A percentile compares a stretch with the other conserved stretches of the same genome.
phyloP scores from a whole-genome alignment of 345 rosid species.

The Ricinus communis region DNA sequence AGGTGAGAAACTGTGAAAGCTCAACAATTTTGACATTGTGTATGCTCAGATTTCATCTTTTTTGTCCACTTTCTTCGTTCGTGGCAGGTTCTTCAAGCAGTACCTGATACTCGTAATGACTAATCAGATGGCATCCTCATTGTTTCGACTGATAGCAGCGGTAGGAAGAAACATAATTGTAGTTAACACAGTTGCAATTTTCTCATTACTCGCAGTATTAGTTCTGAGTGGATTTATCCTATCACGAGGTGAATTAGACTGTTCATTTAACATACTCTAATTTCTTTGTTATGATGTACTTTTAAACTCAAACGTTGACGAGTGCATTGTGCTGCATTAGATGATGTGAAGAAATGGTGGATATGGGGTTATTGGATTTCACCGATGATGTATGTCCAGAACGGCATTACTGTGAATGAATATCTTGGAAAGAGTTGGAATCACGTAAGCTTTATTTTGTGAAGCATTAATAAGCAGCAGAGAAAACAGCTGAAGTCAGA shows the following conservation, averaged over 20 bases:
- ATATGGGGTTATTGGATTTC: constrained; percentile 23
- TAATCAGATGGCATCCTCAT: background rate
- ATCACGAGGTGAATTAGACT: background rate
- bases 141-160: too few species aligned
- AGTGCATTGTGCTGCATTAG: background rate
- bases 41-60: too few species aligned
- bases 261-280: background rate
- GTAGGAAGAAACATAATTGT: background rate
- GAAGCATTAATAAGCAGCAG: too few species aligned
- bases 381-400: constrained; percentile 22
- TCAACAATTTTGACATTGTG: background rate
- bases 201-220: background rate
- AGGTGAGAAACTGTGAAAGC: background rate
- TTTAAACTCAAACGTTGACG: background rate
- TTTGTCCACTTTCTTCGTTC: too few species aligned
- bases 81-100: background rate
- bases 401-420: constrained; percentile 10
- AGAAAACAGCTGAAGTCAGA: too few species aligned
- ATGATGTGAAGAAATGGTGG: constrained; percentile 20
- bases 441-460: constrained; percentile 2
- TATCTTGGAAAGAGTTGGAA: constrained; percentile 15
- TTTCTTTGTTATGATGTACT: background rate
- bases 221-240: background rate
- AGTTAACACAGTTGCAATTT: background rate
- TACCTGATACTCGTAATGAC: background rate